Evolutionary conservation across 2,329 filamentous ascomycete species (phyloP), one percentile per base, ranked within the genome.

Genomic region (Fusarium compactum): DNA sequence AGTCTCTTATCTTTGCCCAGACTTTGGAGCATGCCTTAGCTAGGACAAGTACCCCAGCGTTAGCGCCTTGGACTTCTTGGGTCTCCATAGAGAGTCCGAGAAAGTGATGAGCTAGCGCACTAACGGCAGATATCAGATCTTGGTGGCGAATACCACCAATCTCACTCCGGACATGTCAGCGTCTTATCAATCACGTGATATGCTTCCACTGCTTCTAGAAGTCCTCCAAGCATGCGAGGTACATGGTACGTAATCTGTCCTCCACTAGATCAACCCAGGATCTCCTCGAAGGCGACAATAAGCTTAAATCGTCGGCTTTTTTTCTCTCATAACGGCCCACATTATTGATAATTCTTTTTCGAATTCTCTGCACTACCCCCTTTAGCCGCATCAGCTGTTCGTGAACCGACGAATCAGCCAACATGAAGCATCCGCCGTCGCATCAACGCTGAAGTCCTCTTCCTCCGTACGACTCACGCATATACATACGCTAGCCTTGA

Each of bases 251-350:
- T 74, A 74, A 74, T 57, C 47, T 57, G 22, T 40, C 62, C 51
- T 73, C 65, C 60, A 58, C 67, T 25, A 58, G 54, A 62, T 62
- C 41, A 48, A 43, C 30, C 51, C 67, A 47, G 62, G 70, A 63
- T 71, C 72, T 67, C 62, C 56, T 59, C 38, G 55, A 68, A 70
- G 60, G 50, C 63, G 53, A 73, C 62, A 74, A 74, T 74, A 74
- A 74, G 72, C 72, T 74, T 74, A 74, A 74, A 74, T 75, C 66
- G 58, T 72, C 72, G 56, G 64, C 70, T 62, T 67, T 59, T 60
- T 34, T 20, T 53, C 10, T 46, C 34, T 62, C 50, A 50, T n/a
- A 6, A 27, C 2, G 69, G 29, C 53, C 68, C 70, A 74, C 72
- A 59, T 43, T 51, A 48, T 40, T 58, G 25, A 61, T 48, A 8